These are phyloP conservation scores for Stagonosporopsis cucurbitacearum DNA, from an alignment of 2,329 filamentous ascomycete species.

Conservation along the genomic window DNA sequence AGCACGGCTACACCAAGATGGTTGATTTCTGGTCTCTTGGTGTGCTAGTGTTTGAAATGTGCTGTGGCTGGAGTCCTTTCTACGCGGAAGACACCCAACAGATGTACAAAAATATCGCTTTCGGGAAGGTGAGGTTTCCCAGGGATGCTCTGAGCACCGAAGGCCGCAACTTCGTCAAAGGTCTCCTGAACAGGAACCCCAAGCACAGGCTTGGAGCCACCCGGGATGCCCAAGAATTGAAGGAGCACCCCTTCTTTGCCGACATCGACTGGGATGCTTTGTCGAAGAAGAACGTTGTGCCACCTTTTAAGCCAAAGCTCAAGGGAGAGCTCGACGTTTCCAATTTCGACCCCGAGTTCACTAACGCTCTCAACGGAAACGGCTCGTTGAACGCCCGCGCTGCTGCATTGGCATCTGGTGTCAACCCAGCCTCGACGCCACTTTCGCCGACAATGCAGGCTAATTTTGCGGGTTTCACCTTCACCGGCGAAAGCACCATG, in stretches of 20 bases:
- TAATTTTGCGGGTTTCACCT: conserved; percentile 98
- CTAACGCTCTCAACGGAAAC: conserved; percentile 86
- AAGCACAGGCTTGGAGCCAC: conserved; percentile 92
- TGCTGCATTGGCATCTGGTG: conserved; percentile 79
- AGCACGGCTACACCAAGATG: conserved; percentile 99
- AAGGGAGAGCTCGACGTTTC: conserved; percentile 96
- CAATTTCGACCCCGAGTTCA: conserved; percentile 99
- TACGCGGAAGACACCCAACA: conserved; percentile 99
- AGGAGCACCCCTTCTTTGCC: conserved; percentile 90
- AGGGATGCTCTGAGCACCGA: conserved; percentile 93
- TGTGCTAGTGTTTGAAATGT: conserved; percentile 99
- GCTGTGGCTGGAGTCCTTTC: conserved; percentile 98
- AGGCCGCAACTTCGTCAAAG: conserved; percentile 97
- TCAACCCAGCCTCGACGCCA: conserved; percentile 85
- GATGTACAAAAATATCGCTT: conserved; percentile 99
- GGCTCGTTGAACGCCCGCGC: conserved; percentile 89
- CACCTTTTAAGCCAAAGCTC: conserved; percentile 96
- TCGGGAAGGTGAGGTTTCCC: conserved; percentile 96
- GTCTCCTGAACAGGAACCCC: conserved; percentile 93
- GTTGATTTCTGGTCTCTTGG: conserved; percentile 99
- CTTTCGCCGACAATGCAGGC: conserved; percentile 95
- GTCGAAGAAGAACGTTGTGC: conserved; percentile 87
- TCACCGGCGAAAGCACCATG: conserved; percentile 95
- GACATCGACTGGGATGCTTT: conserved; percentile 94
- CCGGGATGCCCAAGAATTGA: conserved; percentile 90